Conservation (phyloP, 306 rosid genomes). For the Malus sieversii region DNA sequence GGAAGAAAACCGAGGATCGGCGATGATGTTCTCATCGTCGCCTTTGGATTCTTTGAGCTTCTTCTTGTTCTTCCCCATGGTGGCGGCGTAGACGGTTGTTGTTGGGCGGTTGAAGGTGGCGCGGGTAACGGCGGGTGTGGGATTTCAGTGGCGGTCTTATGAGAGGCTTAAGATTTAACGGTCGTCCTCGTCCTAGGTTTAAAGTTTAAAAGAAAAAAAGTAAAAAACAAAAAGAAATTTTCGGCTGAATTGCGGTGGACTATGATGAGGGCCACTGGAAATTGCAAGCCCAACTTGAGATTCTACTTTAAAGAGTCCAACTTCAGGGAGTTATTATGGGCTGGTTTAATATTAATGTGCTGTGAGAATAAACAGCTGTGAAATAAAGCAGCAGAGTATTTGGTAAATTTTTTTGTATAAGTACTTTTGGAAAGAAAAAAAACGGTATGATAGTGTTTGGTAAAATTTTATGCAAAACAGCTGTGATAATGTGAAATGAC, state of each 20-base stretch:
- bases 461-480: too few relatives aligned
- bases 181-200: neutral
- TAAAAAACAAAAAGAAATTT: neutral
- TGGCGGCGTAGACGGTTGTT: neutral
- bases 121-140: neutral
- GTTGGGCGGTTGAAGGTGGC: neutral
- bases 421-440: too few relatives aligned
- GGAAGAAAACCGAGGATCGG: slow-evolving; percentile 51
- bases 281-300: neutral
- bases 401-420: too few relatives aligned
- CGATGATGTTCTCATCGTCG: slow-evolving; percentile 27
- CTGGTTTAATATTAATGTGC: too few relatives aligned
- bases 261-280: neutral
- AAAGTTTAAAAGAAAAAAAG: too few relatives aligned
- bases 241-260: too few relatives aligned
- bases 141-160: neutral
- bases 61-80: slow-evolving; percentile 31
- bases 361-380: too few relatives aligned
- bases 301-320: too few relatives aligned
- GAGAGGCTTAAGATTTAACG: neutral
- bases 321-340: too few relatives aligned
- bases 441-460: too few relatives aligned
- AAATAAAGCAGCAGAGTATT: too few relatives aligned
- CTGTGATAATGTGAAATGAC: too few relatives aligned
- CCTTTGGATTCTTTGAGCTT: neutral